Evolutionary conservation across 2,329 filamentous ascomycete species (phyloP).

Genomic region (Capronia coronata): DNA sequence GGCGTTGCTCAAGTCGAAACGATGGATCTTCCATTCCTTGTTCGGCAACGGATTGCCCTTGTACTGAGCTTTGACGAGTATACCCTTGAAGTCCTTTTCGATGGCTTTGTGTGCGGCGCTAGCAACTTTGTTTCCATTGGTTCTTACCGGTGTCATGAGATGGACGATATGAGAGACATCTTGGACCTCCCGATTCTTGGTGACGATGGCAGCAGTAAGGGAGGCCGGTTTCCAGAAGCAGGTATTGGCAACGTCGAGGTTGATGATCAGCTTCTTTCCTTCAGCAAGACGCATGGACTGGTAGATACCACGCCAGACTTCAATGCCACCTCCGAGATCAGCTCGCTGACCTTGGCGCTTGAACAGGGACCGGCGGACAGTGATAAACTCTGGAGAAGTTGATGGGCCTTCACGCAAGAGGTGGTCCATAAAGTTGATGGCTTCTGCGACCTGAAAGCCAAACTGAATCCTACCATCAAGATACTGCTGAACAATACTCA

Average conservation of each 20-base stretch:
- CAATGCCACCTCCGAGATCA: constrained; percentile 58
- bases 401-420: constrained; percentile 74
- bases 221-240: constrained; percentile 66
- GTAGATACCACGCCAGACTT: constrained; percentile 85
- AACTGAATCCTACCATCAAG: constrained; percentile 55
- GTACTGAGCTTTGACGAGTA: constrained; percentile 37
- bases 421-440: constrained; percentile 88
- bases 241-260: constrained; percentile 85
- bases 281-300: constrained; percentile 71
- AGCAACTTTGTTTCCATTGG: constrained; percentile 24
- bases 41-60: constrained; percentile 31
- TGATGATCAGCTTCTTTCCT: constrained; percentile 63
- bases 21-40: constrained; percentile 47
- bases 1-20: constrained; percentile 41
- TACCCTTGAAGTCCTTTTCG: constrained; percentile 32
- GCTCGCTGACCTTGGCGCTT: constrained; percentile 44
- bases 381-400: constrained; percentile 48
- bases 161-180: constrained; percentile 32
- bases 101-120: constrained; percentile 30
- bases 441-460: constrained; percentile 64
- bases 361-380: constrained; percentile 82
- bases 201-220: constrained; percentile 34
- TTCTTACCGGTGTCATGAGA: constrained; percentile 8
- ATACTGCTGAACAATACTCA: constrained; percentile 61
- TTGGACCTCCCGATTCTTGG: constrained; percentile 30